A percentile compares a stretch with the other conserved stretches of the same genome.
Conservation (phyloP, 202 grass and related monocot species). For the Digitaria exilis region DNA sequence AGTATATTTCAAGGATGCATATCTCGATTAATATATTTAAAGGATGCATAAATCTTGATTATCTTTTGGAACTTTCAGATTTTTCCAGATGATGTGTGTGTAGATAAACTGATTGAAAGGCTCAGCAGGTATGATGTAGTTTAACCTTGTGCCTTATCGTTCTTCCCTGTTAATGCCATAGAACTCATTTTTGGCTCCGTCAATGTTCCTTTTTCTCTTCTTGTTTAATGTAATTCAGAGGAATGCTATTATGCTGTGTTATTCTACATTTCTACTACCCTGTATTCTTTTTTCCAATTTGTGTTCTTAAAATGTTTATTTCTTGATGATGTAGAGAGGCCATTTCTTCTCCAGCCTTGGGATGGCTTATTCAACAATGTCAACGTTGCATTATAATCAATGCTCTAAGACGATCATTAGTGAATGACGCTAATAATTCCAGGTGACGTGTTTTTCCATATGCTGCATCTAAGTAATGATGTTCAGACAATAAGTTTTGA, state of each 20-base stretch:
- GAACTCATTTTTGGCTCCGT: neutral
- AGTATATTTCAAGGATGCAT: too few species aligned
- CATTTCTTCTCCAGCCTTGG: conserved; percentile 42
- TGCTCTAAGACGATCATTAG: conserved; percentile 53
- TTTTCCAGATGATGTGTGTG: conserved; percentile 67
- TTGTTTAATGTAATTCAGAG: neutral
- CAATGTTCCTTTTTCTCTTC: conserved; percentile 13
- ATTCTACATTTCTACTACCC: conserved; percentile 4
- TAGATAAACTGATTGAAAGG: conserved; percentile 70
- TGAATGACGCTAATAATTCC: conserved; percentile 83
- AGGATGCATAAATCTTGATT: conserved; percentile 1
- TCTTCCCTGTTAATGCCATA: conserved; percentile 5
- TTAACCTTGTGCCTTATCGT: neutral
- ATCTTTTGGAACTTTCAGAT: conserved; percentile 61
- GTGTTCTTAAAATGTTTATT: conserved; percentile 31
- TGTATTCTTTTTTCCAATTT: conserved; percentile 19
- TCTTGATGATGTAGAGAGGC: conserved; percentile 60
- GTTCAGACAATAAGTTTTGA: too few species aligned
- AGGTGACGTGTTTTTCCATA: conserved; percentile 52
- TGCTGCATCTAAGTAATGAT: conserved; percentile 2
- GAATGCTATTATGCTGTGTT: neutral
- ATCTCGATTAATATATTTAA: conserved; percentile 15
- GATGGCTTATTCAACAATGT: conserved; percentile 66
- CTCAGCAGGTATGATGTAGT: conserved; percentile 49
- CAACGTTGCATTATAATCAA: conserved; percentile 62